Base-by-base conservation (phyloP, 495 filamentous ascomycete species). In the Mytilinidion resinicola region DNA sequence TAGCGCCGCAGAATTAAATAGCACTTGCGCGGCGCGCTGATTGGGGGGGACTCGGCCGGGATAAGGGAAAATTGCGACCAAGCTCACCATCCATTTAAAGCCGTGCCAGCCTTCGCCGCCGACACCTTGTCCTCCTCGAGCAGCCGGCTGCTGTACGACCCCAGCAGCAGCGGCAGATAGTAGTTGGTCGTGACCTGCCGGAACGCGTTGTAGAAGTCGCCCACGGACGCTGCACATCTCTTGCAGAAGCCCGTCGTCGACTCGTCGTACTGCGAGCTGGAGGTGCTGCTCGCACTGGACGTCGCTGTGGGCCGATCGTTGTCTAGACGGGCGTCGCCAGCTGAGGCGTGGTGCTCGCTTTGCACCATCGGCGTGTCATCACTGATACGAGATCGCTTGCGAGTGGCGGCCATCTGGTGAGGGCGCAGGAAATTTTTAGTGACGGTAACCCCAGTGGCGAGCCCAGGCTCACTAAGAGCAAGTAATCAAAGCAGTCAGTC, bases 121-220 rank as follows among this genome's bases (percentile, higher is more conserved):
- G 51, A 55, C 37, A 35, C 51, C 39, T 33, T 48, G 21, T 54
- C 55, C 12, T 43, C 30, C 39, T 36, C 12, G 30, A 17, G 30
- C 12, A 66, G 55, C 25, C 14, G n/a, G 37, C 50, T 52, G 38
- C 46, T 67, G 56, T 62, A 65, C 7, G 67, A 62, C n/a, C 57
- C 67, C 10, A 62, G 54, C 39, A 69, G 56, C 25, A 64, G 49
- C 8, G 68, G 68, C 49, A 70, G 55, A 44, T 60, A 70, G 50
- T 69, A 70, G 35, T 60, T 61, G 42, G 55, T 47, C 53, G 68
- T 69, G 58, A 68, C 52, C 56, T 56, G 43, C 52, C 43, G 48
- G 57, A 57, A 70, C 36, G 51, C 48, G 43, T 70, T 69, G 51
- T 56, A 68, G 66, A 66, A 70, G 19, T 66, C 58, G 55, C 59